Percentiles rank a stretch among this genome's conserved stretches.
phyloP scores from a whole-genome alignment of 2,329 filamentous ascomycete genomes.

The Calonectria pseudoreteaudii region DNA sequence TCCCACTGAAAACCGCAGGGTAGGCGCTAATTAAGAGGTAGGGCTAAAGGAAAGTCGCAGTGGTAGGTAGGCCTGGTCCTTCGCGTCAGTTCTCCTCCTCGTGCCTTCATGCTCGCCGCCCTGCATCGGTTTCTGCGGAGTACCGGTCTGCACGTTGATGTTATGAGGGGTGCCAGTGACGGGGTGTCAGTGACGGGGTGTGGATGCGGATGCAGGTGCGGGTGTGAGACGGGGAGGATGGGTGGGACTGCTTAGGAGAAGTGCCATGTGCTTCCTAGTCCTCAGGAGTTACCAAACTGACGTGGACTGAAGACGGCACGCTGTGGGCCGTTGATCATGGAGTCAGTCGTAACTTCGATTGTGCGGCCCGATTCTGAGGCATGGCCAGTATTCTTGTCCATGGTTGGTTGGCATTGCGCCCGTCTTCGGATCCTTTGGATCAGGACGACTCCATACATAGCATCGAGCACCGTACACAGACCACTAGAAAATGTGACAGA shows the following conservation, averaged over 20 bases:
- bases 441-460: not conserved
- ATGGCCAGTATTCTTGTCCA: not conserved
- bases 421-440: not conserved
- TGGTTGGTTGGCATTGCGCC: not conserved
- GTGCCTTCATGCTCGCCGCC: not conserved
- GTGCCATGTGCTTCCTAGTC: conserved; percentile 4
- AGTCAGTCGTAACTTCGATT: not conserved
- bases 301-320: not conserved
- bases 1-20: not conserved
- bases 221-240: not conserved
- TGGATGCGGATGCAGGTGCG: not conserved
- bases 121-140: conserved; percentile 16
- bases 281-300: not conserved
- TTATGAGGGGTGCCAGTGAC: not conserved
- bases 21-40: conserved; percentile 1
- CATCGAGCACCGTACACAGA: not conserved
- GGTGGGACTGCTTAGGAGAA: not conserved
- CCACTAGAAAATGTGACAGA: conserved; percentile 11
- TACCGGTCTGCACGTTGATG: not conserved
- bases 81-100: not conserved
- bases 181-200: not conserved
- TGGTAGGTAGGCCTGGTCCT: conserved; percentile 17
- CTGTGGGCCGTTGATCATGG: not conserved
- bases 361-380: conserved; percentile 19
- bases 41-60: conserved; percentile 11